Base-by-base conservation (phyloP, 345 rosid species). In the Arabidopsis thaliana region DNA sequence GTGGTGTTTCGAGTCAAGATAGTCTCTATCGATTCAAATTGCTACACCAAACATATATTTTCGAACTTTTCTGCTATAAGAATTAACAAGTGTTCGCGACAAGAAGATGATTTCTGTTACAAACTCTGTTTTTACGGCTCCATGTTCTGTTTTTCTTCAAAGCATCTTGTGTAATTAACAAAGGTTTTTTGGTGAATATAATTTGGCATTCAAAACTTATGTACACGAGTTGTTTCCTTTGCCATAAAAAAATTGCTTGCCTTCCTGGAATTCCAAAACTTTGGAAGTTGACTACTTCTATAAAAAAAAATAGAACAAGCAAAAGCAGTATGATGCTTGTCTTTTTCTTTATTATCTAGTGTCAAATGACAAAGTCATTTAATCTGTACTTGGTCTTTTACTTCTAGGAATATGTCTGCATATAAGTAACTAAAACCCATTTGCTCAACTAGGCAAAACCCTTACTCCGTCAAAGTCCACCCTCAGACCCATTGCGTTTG, bases 281-380 rank as follows among this genome's bases (percentile, higher is more conserved):
- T 56, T 6, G 61, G 40, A 56, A 56, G 12, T 56, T 56, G 61
- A 56, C 32, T 56, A 56, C 20, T 34, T 56, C 40, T 56, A 32
- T 56, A 0, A 56, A 0, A 20, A 6, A 56, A 1, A 32, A 7
- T 16, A 16, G 22, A 34, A 32, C 40, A 13, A 32, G 40, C 20
- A 56, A 32, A 3, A 22, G 11, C 30, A 50, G 22, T 13, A 8
- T 38, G 20, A 16, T 16, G 41, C 12, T 38, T 38, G 41, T 16
- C 52, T 48, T 16, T 48, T 42, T 28, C 32, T 42, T 12, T 42
- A 42, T 42, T 6, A 12, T 5, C 3, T 14, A 46, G 16, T 7
- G 3, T 16, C 2, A 45, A 53, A 53, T 7, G 36, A 53, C 16
- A 12, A 48, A 48, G 52, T 48, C 52, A 48, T 48, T 16, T 16